phyloP scores from a whole-genome alignment of 1,139 yeast species.

The Candida smagusa region DNA sequence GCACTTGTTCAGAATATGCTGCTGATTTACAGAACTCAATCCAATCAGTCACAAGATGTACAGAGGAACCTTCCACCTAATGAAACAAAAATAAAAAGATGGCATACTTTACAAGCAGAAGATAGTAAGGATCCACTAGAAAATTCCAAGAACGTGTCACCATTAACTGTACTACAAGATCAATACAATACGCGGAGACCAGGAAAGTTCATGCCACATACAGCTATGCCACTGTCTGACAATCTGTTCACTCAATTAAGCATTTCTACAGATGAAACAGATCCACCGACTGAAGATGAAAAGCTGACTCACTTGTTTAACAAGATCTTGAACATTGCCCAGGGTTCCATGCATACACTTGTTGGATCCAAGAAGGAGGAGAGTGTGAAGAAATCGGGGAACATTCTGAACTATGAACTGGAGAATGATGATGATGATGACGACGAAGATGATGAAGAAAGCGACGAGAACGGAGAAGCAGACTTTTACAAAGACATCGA shows the following conservation, averaged over 20 bases:
- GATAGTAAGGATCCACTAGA: neutral
- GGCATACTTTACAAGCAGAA: neutral
- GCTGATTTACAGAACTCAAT: conserved; percentile 1
- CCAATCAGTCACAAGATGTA: conserved; percentile 4
- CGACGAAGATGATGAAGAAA: conserved; percentile 11
- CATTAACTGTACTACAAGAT: conserved; percentile 28
- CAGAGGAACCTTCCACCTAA: conserved; percentile 21
- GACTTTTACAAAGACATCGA: conserved; percentile 5
- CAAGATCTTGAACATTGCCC: conserved; percentile 14
- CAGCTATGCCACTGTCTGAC: conserved; percentile 3
- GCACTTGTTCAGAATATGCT: conserved; percentile 4
- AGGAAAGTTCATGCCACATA: conserved; percentile 4
- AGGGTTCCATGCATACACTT: conserved; percentile 18
- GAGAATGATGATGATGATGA: conserved; percentile 22
- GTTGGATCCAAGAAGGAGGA: conserved; percentile 9
- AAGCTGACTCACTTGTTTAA: conserved; percentile 1
- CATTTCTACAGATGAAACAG: conserved; percentile 1
- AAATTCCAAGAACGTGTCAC: conserved; percentile 16
- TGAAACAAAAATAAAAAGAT: conserved; percentile 2
- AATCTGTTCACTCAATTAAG: conserved; percentile 5
- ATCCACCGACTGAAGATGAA: neutral
- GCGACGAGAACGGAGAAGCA: conserved; percentile 4
- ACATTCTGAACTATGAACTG: conserved; percentile 16
- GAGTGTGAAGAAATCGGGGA: conserved; percentile 6
- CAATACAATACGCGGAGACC: conserved; percentile 29